These are phyloP conservation scores for Penicillium maclennaniae DNA, from an alignment of 495 filamentous ascomycete genomes.

Conservation along the genomic window DNA sequence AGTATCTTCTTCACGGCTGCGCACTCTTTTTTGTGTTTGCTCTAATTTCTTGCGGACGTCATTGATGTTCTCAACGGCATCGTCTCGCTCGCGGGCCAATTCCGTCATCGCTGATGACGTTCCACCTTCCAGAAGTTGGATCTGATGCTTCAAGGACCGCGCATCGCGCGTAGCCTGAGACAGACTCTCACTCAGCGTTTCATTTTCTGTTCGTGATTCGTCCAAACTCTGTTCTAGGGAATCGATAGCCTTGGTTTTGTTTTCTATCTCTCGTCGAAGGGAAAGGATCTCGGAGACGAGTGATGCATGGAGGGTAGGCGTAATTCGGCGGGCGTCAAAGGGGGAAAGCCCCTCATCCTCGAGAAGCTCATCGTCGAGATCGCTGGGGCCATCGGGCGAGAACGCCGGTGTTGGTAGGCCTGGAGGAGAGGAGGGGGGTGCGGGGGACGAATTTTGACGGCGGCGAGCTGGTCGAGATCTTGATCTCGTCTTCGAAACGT, in stretches of 20 bases:
- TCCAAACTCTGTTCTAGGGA: constrained; percentile 73
- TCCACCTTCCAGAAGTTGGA: constrained; percentile 81
- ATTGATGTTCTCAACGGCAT: constrained; percentile 65
- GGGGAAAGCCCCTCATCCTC: constrained; percentile 73
- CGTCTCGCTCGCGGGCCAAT: constrained; percentile 80
- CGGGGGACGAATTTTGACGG: constrained; percentile 58
- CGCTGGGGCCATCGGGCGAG: constrained; percentile 39
- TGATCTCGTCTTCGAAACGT: constrained; percentile 50
- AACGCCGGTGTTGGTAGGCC: constrained; percentile 46
- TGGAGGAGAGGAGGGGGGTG: constrained; percentile 60
- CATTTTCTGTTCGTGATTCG: constrained; percentile 66
- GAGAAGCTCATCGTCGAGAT: constrained; percentile 54
- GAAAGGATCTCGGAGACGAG: constrained; percentile 91
- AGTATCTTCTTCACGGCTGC: constrained; percentile 78
- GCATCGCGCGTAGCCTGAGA: constrained; percentile 65
- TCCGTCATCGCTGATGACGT: constrained; percentile 78
- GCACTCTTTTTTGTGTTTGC: constrained; percentile 67
- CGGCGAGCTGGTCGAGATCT: constrained; percentile 50
- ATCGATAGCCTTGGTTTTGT: constrained; percentile 79
- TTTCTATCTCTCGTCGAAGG: constrained; percentile 82
- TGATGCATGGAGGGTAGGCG: constrained; percentile 90
- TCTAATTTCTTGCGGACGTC: constrained; percentile 82
- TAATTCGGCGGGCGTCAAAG: constrained; percentile 86
- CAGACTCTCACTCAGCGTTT: constrained; percentile 57
- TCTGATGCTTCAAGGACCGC: constrained; percentile 76